Percentiles rank a stretch among this genome's conserved stretches.
phyloP scores from a whole-genome alignment of 2,329 filamentous ascomycete species.

The Colletotrichum chrysophilum region DNA sequence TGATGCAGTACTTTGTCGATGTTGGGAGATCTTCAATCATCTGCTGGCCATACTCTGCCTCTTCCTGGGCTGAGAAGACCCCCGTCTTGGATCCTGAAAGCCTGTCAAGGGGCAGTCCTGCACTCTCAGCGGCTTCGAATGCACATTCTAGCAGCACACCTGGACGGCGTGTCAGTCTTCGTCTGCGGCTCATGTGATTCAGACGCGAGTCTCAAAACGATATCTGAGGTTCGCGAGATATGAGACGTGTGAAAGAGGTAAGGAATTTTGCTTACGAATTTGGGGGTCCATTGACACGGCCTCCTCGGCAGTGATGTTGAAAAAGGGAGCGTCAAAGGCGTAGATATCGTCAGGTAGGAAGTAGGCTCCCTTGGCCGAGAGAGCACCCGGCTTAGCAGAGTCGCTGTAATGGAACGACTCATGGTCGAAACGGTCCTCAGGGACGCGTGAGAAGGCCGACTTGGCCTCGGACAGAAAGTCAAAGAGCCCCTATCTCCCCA shows the following conservation, averaged over 20 bases:
- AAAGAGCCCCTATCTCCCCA: neutral
- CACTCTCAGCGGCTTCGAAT: neutral
- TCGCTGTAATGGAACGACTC: neutral
- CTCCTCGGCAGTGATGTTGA: neutral
- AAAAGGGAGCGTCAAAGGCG: neutral
- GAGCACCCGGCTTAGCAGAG: neutral
- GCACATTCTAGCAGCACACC: neutral
- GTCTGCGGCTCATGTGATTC: neutral
- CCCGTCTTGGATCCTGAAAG: neutral
- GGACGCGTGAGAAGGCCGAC: neutral
- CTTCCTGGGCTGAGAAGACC: neutral
- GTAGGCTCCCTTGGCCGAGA: neutral
- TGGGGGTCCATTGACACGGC: neutral
- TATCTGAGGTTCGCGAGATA: neutral
- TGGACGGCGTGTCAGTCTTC: rapidly evolving
- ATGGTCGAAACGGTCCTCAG: neutral
- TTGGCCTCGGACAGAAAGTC: neutral
- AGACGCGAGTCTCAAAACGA: neutral
- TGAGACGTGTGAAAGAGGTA: rapidly evolving
- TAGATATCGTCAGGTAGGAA: neutral
- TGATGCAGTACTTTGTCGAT: neutral
- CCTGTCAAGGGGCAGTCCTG: neutral
- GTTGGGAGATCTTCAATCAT: neutral
- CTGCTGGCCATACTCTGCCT: neutral
- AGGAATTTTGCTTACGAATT: rapidly evolving